Conservation (phyloP, 352 stramenopile species). For the Phytophthora megakarya region DNA sequence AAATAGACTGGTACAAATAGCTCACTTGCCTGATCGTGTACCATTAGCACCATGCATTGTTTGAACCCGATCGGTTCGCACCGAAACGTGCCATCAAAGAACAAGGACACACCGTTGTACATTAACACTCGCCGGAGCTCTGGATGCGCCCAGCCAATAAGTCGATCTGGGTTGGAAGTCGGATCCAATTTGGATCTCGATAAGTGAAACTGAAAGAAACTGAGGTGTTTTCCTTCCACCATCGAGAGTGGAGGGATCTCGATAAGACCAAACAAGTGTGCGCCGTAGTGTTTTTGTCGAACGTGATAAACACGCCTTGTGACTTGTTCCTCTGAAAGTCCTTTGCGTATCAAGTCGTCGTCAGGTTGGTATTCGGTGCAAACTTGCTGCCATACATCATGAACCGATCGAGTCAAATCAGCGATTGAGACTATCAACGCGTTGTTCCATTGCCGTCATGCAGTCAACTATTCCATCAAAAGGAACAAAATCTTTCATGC, state of each 20-base stretch:
- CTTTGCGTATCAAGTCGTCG: no score
- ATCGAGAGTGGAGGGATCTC: neutral
- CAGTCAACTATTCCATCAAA: neutral
- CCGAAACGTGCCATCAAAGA: constrained; percentile 3
- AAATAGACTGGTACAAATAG: constrained; percentile 4
- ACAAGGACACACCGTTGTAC: constrained; percentile 10
- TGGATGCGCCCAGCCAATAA: neutral
- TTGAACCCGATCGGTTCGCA: constrained; percentile 1
- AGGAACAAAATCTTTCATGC: neutral
- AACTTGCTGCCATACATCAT: no score
- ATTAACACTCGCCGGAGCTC: neutral
- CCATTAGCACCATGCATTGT: constrained; percentile 5
- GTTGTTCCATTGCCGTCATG: neutral
- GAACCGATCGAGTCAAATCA: no score
- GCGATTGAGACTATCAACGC: no score
- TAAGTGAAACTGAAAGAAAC: neutral
- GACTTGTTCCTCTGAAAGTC: no score
- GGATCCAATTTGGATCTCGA: neutral
- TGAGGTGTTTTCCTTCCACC: neutral
- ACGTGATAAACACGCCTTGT: no score
- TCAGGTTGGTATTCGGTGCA: no score
- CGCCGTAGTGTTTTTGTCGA: no score
- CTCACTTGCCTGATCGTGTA: constrained; percentile 13
- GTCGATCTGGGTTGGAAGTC: neutral
- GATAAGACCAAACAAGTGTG: neutral